Evolutionary conservation across 2,329 filamentous ascomycete genomes (phyloP).

Genomic region (Arachnomyces sp.): DNA sequence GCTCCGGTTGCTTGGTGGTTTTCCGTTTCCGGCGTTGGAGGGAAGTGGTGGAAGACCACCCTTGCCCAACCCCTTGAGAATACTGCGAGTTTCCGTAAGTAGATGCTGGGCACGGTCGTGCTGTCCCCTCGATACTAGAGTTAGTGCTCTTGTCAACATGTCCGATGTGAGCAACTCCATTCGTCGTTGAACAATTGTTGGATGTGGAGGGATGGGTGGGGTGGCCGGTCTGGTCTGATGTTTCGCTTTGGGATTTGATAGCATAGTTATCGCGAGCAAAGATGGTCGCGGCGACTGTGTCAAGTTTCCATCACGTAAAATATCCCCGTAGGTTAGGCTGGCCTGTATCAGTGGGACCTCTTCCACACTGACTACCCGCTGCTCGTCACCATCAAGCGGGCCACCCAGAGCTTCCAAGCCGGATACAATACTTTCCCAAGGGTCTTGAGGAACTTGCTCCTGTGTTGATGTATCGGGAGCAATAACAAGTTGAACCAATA

Average conservation of each 20-base stretch:
- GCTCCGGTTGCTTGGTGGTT: conserved; percentile 36
- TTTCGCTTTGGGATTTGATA: conserved; percentile 59
- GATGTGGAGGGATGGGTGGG: conserved; percentile 88
- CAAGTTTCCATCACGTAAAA: conserved; percentile 77
- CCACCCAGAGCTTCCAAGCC: conserved; percentile 89
- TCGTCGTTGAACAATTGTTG: conserved; percentile 85
- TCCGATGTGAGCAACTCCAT: conserved; percentile 98
- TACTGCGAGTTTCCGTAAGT: conserved; percentile 85
- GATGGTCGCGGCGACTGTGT: conserved; percentile 84
- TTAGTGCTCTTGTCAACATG: conserved; percentile 89
- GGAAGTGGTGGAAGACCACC: conserved; percentile 87
- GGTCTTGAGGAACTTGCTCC: conserved; percentile 82
- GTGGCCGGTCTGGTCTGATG: conserved; percentile 45
- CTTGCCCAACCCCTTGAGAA: conserved; percentile 91
- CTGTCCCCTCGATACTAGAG: conserved; percentile 81
- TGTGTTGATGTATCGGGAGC: conserved; percentile 73
- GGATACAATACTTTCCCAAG: conserved; percentile 96
- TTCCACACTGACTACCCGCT: conserved; percentile 76
- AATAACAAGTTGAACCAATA: conserved; percentile 90
- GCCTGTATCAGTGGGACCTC: conserved; percentile 93
- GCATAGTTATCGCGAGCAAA: conserved; percentile 89
- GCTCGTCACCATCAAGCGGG: conserved; percentile 75
- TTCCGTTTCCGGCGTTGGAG: conserved; percentile 29
- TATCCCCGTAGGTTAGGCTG: conserved; percentile 87
- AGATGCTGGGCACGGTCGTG: conserved; percentile 91